Percentiles rank a stretch among this genome's conserved stretches.
phyloP scores from a whole-genome alignment of 2,329 filamentous ascomycete species.

The Huntiella savannae region DNA sequence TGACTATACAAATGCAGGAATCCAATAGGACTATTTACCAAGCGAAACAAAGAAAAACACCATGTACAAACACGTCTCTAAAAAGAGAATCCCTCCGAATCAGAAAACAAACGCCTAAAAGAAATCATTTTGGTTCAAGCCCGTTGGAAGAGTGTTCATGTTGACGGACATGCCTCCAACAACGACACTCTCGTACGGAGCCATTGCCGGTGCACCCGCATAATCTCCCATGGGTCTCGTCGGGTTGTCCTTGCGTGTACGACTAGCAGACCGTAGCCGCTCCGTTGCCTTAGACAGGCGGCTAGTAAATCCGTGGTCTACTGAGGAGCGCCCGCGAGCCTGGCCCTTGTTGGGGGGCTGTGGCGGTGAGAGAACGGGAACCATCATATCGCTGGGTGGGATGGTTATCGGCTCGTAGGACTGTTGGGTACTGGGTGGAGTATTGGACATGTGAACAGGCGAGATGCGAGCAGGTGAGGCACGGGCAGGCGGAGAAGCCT shows the following conservation, averaged over 20 bases:
- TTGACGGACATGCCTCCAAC: too few species aligned
- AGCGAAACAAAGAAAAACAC: conserved; percentile 3
- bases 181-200: too few species aligned
- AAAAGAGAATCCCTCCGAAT: too few species aligned
- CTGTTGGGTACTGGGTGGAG: too few species aligned
- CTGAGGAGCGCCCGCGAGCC: conserved; percentile 36
- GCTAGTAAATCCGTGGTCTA: conserved; percentile 28
- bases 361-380: conserved; percentile 27
- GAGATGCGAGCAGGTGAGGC: too few species aligned
- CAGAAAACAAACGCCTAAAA: conserved; percentile 21
- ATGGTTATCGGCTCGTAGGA: conserved; percentile 16
- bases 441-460: too few species aligned
- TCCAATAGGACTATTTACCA: not conserved
- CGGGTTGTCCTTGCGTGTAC: conserved; percentile 28
- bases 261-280: conserved; percentile 39
- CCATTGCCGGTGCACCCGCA: too few species aligned
- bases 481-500: too few species aligned
- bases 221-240: conserved; percentile 21
- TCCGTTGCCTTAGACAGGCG: conserved; percentile 40
- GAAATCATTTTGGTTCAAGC: conserved; percentile 35
- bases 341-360: conserved; percentile 28
- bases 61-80: not conserved
- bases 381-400: conserved; percentile 23
- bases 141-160: conserved; percentile 30
- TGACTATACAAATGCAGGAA: not conserved